Conservation (phyloP, 169 alveolate species). For the Cytauxzoon felis region DNA sequence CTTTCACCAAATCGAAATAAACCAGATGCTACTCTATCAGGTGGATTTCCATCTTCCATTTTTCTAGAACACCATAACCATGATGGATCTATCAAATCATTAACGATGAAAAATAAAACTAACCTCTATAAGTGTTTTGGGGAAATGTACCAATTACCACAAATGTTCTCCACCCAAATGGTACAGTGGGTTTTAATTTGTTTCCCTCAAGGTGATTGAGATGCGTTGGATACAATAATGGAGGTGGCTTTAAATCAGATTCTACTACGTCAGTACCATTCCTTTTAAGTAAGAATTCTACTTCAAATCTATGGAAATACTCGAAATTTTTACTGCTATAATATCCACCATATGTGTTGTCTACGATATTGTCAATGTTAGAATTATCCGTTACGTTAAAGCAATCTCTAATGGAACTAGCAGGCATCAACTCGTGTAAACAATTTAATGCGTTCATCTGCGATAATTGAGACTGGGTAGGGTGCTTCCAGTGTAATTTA, state of each 20-base stretch:
- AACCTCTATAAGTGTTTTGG: not conserved
- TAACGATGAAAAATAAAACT: not conserved
- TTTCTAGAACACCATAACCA: conserved; percentile 38
- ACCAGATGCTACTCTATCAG: conserved; percentile 54
- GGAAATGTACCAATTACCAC: conserved; percentile 43
- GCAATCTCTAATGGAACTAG: conserved; percentile 30
- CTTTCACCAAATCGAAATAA: conserved; percentile 16
- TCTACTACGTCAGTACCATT: conserved; percentile 37
- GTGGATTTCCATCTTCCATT: conserved; percentile 51
- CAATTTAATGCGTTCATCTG: conserved; percentile 42
- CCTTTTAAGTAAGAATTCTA: conserved; percentile 20
- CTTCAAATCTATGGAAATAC: conserved; percentile 39
- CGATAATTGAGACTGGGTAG: conserved; percentile 24
- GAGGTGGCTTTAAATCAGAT: conserved; percentile 25
- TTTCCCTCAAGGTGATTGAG: conserved; percentile 42
- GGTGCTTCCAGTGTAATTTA: conserved; percentile 16
- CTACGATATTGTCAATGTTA: conserved; percentile 46
- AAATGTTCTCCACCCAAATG: conserved; percentile 62
- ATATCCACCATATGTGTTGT: conserved; percentile 32
- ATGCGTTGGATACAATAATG: conserved; percentile 26
- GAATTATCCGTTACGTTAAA: conserved; percentile 58
- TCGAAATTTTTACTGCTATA: conserved; percentile 29
- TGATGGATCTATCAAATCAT: conserved; percentile 38
- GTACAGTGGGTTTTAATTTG: conserved; percentile 52
- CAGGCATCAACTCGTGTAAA: conserved; percentile 44